Percentiles rank a stretch among this genome's conserved stretches.
These are phyloP conservation scores for Stentor roeselii DNA, from an alignment of 73 alveolate genomes.

Conservation along the genomic window DNA sequence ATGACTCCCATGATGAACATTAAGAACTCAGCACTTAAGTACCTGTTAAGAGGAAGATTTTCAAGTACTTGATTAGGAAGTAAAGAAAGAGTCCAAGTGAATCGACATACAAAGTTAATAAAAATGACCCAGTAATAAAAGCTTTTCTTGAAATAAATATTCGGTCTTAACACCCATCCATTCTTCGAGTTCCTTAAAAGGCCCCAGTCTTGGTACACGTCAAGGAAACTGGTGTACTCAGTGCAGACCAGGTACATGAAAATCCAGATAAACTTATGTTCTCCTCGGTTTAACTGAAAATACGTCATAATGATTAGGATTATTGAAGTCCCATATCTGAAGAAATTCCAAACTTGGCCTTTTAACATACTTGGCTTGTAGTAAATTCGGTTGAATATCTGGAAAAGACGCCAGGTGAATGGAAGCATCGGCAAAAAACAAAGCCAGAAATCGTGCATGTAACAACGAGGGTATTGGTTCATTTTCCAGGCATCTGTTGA, in stretches of 20 bases:
- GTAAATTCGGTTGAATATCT: neutral
- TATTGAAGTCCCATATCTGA: conserved; percentile 3
- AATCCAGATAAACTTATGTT: neutral
- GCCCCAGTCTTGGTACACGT: conserved; percentile 23
- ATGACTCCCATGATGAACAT: neutral
- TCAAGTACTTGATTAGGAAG: neutral
- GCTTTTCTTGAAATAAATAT: neutral
- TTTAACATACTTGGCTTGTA: neutral
- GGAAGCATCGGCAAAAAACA: conserved; percentile 9
- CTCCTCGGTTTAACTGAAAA: neutral
- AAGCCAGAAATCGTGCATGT: neutral
- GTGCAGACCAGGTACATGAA: conserved; percentile 4
- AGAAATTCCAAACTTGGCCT: neutral
- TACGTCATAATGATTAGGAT: neutral
- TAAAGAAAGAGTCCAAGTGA: conserved; percentile 4
- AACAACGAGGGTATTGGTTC: conserved; percentile 10
- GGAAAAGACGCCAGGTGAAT: conserved; percentile 7
- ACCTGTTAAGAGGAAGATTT: too few relatives aligned
- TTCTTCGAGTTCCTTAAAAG: neutral
- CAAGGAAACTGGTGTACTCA: conserved; percentile 6
- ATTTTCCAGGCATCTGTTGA: conserved; percentile 22
- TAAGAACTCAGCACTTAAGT: neutral
- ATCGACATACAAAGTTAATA: neutral
- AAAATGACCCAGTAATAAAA: conserved; percentile 16
- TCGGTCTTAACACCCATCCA: conserved; percentile 5